Evolutionary conservation across 2,329 filamentous ascomycete genomes (phyloP), one percentile per base, ranked within the genome.

Genomic region (Escovopsis weberi): DNA sequence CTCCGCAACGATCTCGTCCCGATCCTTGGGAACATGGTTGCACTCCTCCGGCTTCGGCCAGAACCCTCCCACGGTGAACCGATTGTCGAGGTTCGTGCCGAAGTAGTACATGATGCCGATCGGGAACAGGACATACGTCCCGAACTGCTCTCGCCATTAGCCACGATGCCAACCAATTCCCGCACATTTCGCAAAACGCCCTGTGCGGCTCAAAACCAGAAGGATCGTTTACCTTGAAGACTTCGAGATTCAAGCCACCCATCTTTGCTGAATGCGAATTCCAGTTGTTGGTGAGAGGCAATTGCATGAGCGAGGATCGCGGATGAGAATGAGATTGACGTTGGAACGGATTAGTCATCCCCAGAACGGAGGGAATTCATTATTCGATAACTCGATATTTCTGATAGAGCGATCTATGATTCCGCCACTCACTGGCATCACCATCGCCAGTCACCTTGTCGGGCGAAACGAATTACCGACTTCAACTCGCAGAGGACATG

Each of bases 81-180:
- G 82, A 51, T 82, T 75, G 65, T 98, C 91, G 59, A 98, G 85
- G 64, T 98, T 98, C 44, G 88, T 94, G 59, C 91, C 91, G 64
- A 96, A 98, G 70, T 98, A 98, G 73, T 93, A 96, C 91, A 98
- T 98, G 71, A 91, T 88, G 54, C 85, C 87, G 56, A 98, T 96
- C 15, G 91, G 91, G 66, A 98, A 98, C 74, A 95, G 82, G 68
- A 98, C 81, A 69, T 98, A 98, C 75, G 93, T 85, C 68, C 89
- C 88, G 63, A 98, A 98, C 89, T 95, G 48, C 23, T 23, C 23
- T 23, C 23, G 15, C 15, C 23, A 6, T 23, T 23, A 23, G 23
- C 28, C 28, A 32, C 28, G 23, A 23, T 23, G 23, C 28, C 28
- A 32, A 9, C 28, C 7, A 9, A 32, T 32, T 3, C 8, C 8